Conservation (phyloP, 2,329 filamentous ascomycete genomes). For the Aspergillus uvarum region DNA sequence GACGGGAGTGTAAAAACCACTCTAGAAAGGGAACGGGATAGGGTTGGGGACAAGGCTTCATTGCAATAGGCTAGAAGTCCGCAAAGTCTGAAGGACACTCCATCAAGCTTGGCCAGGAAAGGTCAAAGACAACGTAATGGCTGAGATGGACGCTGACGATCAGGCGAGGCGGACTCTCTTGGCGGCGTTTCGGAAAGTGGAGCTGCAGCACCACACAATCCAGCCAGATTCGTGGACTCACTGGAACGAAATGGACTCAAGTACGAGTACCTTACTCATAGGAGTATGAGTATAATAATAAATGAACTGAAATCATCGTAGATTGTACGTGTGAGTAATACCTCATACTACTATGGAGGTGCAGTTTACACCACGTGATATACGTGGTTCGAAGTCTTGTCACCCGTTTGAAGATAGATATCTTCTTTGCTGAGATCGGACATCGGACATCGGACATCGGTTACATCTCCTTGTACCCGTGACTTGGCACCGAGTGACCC, state of each 20-base stretch:
- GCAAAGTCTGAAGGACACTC: constrained; percentile 15
- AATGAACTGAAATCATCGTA: no score
- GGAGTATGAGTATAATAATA: no score
- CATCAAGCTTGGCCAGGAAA: constrained; percentile 11
- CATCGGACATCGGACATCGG: neutral
- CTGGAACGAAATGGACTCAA: neutral
- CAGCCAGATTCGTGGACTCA: neutral
- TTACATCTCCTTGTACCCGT: neutral
- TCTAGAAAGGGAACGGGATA: constrained; percentile 11
- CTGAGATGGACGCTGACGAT: constrained; percentile 24
- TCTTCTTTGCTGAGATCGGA: neutral
- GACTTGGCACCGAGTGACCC: no score
- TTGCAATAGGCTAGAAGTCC: constrained; percentile 11
- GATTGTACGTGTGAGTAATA: no score
- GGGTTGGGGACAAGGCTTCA: constrained; percentile 1
- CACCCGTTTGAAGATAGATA: no score
- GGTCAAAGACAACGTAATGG: constrained; percentile 23
- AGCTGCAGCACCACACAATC: constrained; percentile 13
- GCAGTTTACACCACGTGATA: no score
- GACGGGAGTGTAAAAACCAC: no score
- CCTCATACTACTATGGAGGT: no score
- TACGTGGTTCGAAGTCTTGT: no score
- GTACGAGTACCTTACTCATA: no score
- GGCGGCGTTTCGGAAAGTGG: constrained; percentile 26
- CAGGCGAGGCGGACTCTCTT: constrained; percentile 23